Base-by-base conservation (phyloP, 2,329 filamentous ascomycete genomes). In the Cucurbitaria berberidis region DNA sequence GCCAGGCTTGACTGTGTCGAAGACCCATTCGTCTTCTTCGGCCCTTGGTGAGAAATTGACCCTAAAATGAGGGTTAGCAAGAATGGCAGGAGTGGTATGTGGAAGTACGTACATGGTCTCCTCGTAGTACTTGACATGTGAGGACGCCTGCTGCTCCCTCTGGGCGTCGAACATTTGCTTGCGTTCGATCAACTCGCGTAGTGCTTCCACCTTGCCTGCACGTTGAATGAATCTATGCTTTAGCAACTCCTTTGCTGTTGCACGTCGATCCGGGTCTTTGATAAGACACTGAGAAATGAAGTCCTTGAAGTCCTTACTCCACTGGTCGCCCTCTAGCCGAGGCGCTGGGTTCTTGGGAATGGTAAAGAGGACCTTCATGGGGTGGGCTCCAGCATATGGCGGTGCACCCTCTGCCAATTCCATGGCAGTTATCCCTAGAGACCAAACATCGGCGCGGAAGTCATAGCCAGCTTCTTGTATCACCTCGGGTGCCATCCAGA, bases 401-500 rank as follows among this genome's bases (percentile, higher is more conserved):
- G 93, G 93, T 70, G 96, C 92, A 55, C 93, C 93, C 58, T 91
- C 90, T 48, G 93, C 93, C 63, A 98, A 76, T 74, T 97, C 93
- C 43, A 97, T 84, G 1, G 93, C 93, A 1, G 93, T 97, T 71
- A 97, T 97, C 34, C 93, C 93, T 18, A 98, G 80, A 0, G 93
- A 97, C 93, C 93, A 98, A 51, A 97, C 96, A 72, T 98, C 93
- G 39, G 93, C 93, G 78, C 96, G 97, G 78, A 96, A 92, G 75
- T 97, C 93, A 78, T 98, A 97, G 45, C 93, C 93, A 49, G 91
- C 95, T 76, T 98, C 93, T 78, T 96, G 96, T 74, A 98, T 98
- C 45, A 98, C 93, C 78, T 98, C 93, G 7, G 93, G 93, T 3
- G 93, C 93, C 93, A 98, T 98, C 93, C 93, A 98, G 75, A 97